phyloP scores from a whole-genome alignment of 2,329 filamentous ascomycete species.

The Aureobasidium sp. region DNA sequence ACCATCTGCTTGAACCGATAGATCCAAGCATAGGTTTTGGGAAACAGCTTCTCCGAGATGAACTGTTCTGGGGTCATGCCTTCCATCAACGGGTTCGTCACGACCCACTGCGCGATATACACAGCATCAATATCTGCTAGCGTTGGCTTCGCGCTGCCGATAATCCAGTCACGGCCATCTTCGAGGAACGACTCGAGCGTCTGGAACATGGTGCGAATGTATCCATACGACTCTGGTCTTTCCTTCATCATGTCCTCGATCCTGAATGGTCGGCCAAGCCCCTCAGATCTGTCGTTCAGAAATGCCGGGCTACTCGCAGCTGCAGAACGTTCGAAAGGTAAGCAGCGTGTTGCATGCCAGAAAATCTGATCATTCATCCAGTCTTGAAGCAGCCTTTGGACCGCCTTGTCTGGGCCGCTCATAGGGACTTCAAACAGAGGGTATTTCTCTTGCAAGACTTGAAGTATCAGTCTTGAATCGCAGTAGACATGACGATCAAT shows the following conservation, averaged over 20 bases:
- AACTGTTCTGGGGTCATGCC: slow-evolving; percentile 41
- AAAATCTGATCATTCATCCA: slow-evolving; percentile 56
- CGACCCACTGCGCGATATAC: neutral
- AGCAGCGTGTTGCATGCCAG: slow-evolving; percentile 42
- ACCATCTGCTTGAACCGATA: slow-evolving; percentile 51
- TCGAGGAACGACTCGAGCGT: slow-evolving; percentile 57
- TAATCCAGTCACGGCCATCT: slow-evolving; percentile 60
- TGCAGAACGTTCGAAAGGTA: slow-evolving; percentile 48
- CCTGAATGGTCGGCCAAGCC: slow-evolving; percentile 39
- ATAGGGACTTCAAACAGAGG: slow-evolving; percentile 21
- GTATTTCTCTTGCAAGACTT: slow-evolving; percentile 51
- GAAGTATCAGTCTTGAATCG: slow-evolving; percentile 62
- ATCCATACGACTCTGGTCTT: slow-evolving; percentile 50
- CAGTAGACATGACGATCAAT: slow-evolving; percentile 63
- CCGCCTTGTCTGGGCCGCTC: slow-evolving; percentile 34
- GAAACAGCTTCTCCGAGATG: slow-evolving; percentile 49
- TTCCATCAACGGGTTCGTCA: slow-evolving; percentile 24
- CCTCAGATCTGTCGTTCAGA: slow-evolving; percentile 47
- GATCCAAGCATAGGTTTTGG: slow-evolving; percentile 59
- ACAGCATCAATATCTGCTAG: slow-evolving; percentile 57
- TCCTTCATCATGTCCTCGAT: slow-evolving; percentile 34
- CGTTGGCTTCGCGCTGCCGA: slow-evolving; percentile 45
- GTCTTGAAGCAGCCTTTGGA: slow-evolving; percentile 50
- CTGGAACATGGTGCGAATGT: slow-evolving; percentile 49
- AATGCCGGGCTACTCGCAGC: slow-evolving; percentile 53